Percentiles rank a stretch among this genome's conserved stretches.
phyloP scores from a whole-genome alignment of 2,329 filamentous ascomycete genomes.

The Fusarium cyanostomum region DNA sequence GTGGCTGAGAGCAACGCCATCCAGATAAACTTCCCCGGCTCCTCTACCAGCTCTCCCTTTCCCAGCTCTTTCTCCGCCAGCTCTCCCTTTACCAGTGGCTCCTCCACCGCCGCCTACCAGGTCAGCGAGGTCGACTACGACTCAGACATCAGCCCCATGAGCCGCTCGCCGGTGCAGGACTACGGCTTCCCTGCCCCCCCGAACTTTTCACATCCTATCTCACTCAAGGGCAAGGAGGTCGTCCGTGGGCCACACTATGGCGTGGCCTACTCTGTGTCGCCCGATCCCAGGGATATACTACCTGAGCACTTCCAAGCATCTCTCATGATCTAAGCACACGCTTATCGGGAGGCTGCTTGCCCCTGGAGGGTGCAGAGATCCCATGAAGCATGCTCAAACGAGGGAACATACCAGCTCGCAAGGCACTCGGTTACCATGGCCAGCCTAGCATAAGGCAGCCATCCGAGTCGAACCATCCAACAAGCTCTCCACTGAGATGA shows the following conservation, averaged over 20 bases:
- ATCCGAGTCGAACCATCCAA: conserved; percentile 10
- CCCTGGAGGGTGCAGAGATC: conserved; percentile 50
- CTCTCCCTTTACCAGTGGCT: conserved; percentile 57
- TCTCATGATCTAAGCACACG: conserved; percentile 27
- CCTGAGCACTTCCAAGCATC: conserved; percentile 22
- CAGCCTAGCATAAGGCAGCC: not conserved
- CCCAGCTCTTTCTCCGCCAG: conserved; percentile 42
- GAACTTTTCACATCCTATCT: conserved; percentile 36
- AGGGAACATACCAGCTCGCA: not conserved
- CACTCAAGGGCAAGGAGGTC: conserved; percentile 57
- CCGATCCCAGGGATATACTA: conserved; percentile 49
- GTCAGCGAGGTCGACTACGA: conserved; percentile 47
- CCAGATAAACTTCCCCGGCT: conserved; percentile 50
- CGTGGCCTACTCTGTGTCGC: conserved; percentile 49
- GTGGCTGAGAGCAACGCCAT: conserved; percentile 48
- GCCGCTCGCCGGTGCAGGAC: conserved; percentile 27
- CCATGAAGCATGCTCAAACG: conserved; percentile 53
- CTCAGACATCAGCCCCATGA: conserved; percentile 32
- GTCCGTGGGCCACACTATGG: conserved; percentile 47
- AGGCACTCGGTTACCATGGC: not conserved
- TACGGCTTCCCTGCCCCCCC: conserved; percentile 22
- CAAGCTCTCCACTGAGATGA: conserved; percentile 26
- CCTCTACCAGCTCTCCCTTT: conserved; percentile 47
- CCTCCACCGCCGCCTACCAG: conserved; percentile 60
- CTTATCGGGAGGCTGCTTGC: conserved; percentile 31